phyloP scores from a whole-genome alignment of 2,329 filamentous ascomycete genomes.

The Fusarium nurragi region DNA sequence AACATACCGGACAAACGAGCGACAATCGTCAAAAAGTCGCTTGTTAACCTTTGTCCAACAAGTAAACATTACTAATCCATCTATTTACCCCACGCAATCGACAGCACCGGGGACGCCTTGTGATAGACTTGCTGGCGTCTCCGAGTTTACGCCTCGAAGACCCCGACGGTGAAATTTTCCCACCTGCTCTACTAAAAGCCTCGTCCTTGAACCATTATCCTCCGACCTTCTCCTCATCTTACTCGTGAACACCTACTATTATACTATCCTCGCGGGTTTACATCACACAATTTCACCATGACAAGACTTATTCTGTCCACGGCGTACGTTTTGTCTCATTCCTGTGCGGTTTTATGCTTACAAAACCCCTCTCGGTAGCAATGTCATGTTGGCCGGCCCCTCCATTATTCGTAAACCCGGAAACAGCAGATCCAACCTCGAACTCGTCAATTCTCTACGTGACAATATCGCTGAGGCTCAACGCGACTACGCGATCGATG shows the following conservation, averaged over 20 bases:
- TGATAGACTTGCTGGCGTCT: conserved; percentile 37
- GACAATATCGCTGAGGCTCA: conserved; percentile 83
- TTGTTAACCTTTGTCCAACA: neutral
- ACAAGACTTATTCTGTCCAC: conserved; percentile 88
- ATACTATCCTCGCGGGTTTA: neutral
- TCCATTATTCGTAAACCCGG: conserved; percentile 84
- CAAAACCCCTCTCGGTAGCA: conserved; percentile 57
- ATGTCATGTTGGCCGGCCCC: conserved; percentile 85
- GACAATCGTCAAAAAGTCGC: neutral
- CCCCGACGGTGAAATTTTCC: conserved; percentile 39
- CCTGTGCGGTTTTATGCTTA: conserved; percentile 31
- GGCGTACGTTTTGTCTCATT: conserved; percentile 66
- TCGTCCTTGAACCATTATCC: neutral
- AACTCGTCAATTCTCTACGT: conserved; percentile 88
- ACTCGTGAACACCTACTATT: neutral
- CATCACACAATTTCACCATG: conserved; percentile 52
- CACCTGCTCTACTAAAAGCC: conserved; percentile 19
- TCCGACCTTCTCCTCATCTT: conserved; percentile 2
- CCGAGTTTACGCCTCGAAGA: conserved; percentile 41
- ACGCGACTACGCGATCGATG: conserved; percentile 61
- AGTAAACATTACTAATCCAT: conserved; percentile 29
- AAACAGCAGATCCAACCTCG: conserved; percentile 84
- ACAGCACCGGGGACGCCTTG: conserved; percentile 18
- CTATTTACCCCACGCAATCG: conserved; percentile 26
- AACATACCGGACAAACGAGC: neutral